These are phyloP conservation scores for Melaleuca alternifolia DNA, from an alignment of 345 rosid genomes.

Conservation along the genomic window DNA sequence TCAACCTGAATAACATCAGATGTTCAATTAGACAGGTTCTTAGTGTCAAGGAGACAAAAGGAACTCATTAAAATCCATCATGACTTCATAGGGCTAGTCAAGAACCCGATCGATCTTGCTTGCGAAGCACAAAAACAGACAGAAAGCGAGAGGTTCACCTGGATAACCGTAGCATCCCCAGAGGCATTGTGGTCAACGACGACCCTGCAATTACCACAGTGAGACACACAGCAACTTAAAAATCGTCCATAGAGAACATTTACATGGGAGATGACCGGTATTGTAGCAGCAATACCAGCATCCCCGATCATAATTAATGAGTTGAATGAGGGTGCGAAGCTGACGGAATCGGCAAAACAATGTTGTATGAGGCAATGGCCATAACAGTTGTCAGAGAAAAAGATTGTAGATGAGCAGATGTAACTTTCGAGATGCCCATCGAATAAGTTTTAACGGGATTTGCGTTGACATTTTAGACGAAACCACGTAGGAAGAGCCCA, in stretches of 20 bases:
- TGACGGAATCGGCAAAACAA: background rate
- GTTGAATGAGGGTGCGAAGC: background rate
- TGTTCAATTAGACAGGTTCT: background rate
- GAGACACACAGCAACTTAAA: background rate
- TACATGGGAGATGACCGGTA: background rate
- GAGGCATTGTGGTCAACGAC: conserved; percentile 31
- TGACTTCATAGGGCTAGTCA: background rate
- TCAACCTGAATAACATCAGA: conserved; percentile 18
- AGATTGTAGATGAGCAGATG: background rate
- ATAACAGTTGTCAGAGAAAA: background rate
- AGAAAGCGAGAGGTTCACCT: conserved; percentile 7
- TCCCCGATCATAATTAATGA: background rate
- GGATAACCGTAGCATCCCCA: conserved; percentile 34
- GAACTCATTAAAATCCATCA: background rate
- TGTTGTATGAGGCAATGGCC: background rate
- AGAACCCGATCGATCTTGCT: background rate
- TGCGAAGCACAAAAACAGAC: background rate
- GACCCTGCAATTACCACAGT: conserved; percentile 19
- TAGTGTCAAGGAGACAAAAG: background rate
- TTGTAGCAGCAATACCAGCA: background rate
- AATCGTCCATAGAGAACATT: background rate
- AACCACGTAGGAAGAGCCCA: background rate
- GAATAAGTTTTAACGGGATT: background rate
- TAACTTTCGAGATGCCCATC: background rate
- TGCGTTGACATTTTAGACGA: background rate